Evolutionary conservation across 2,329 filamentous ascomycete genomes (phyloP).

Genomic region (Claviceps sp.): DNA sequence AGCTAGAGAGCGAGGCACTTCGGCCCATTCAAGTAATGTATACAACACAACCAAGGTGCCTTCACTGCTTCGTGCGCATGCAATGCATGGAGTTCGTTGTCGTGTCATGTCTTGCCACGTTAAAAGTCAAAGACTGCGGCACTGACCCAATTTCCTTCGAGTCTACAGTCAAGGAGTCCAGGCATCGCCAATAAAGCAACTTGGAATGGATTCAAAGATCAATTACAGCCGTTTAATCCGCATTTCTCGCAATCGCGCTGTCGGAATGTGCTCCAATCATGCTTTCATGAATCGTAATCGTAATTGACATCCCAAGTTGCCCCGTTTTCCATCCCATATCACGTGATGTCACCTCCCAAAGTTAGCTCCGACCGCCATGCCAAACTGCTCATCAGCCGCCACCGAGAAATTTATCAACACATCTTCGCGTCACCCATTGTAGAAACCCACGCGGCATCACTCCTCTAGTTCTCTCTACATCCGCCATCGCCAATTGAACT

Average conservation of each 20-base stretch:
- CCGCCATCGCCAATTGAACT: slow-evolving; percentile 5
- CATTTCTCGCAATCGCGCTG: too few species aligned
- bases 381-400: slow-evolving; percentile 8
- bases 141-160: too few species aligned
- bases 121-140: background rate
- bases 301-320: too few species aligned
- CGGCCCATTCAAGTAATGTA: background rate
- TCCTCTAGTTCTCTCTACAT: background rate
- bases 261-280: background rate
- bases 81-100: background rate
- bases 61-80: background rate
- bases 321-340: background rate
- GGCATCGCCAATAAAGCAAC: too few species aligned
- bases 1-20: background rate
- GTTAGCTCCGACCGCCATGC: slow-evolving; percentile 17
- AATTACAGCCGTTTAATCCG: too few species aligned
- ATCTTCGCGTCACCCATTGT: background rate
- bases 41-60: background rate
- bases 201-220: too few species aligned
- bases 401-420: slow-evolving; percentile 35
- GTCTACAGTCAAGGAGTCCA: too few species aligned
- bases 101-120: background rate
- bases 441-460: background rate
- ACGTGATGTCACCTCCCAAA: slow-evolving; percentile 7
- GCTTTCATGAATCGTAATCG: slow-evolving; percentile 2